These are phyloP conservation scores for Phytopythium delawarense DNA, from an alignment of 352 stramenopile genomes.

Conservation along the genomic window DNA sequence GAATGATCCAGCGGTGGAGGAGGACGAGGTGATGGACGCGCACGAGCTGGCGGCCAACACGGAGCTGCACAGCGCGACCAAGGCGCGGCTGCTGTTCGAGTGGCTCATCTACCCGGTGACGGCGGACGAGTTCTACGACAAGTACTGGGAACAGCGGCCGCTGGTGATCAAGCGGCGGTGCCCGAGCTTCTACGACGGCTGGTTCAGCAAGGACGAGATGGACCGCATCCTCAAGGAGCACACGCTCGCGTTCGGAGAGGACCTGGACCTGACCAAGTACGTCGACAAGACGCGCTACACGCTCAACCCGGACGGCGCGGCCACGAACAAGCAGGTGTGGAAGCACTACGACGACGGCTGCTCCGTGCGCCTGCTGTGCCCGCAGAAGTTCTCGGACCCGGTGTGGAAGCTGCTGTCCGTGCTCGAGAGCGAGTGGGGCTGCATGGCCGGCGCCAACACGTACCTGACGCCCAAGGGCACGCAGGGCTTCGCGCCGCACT, in stretches of 20 bases:
- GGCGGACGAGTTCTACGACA: conserved; percentile 87
- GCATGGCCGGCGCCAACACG: conserved; percentile 93
- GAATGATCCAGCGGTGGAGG: conserved; percentile 15
- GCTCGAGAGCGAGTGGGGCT: conserved; percentile 93
- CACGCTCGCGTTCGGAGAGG: conserved; percentile 69
- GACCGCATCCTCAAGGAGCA: conserved; percentile 72
- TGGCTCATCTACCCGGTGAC: conserved; percentile 86
- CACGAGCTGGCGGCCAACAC: conserved; percentile 51
- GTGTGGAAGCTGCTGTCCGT: conserved; percentile 90
- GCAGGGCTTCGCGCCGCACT: conserved; percentile 97
- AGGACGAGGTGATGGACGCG: conserved; percentile 52
- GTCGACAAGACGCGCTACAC: conserved; percentile 72
- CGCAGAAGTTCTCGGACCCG: conserved; percentile 89
- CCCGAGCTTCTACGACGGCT: conserved; percentile 72
- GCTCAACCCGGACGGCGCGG: conserved; percentile 52
- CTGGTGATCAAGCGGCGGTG: conserved; percentile 79
- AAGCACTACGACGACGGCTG: conserved; percentile 83
- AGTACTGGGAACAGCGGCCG: conserved; percentile 93
- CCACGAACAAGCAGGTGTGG: conserved; percentile 67
- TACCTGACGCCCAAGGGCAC: conserved; percentile 92
- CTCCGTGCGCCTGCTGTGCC: conserved; percentile 90
- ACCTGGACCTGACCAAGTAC: conserved; percentile 89
- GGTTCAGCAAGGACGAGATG: conserved; percentile 71
- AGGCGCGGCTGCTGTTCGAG: conserved; percentile 71
- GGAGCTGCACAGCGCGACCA: conserved; percentile 63